Percentiles rank a stretch among this genome's conserved stretches.
Conservation (phyloP, 1,139 yeast genomes). For the Geotrichum aggregatum region DNA sequence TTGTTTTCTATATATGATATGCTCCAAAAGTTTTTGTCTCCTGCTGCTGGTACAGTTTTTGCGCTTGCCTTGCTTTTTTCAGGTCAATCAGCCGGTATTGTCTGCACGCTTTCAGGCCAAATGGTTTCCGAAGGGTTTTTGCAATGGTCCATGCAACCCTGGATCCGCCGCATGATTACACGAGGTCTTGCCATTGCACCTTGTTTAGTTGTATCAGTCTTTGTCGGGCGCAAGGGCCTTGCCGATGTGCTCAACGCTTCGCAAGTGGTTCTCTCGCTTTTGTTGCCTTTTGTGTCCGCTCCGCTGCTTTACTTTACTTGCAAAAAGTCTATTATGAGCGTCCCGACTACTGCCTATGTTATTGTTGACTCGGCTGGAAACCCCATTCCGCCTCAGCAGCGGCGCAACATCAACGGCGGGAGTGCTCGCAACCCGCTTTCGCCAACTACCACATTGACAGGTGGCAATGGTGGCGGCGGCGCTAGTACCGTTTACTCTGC, state of each 20-base stretch:
- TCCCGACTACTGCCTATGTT: constrained; percentile 35
- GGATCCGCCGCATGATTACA: constrained; percentile 70
- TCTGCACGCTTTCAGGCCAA: constrained; percentile 84
- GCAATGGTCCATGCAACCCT: constrained; percentile 69
- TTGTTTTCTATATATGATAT: constrained; percentile 64
- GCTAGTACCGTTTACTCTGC: not conserved
- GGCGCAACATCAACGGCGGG: too few species aligned
- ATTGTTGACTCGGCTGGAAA: constrained; percentile 7
- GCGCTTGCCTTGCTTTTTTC: constrained; percentile 70
- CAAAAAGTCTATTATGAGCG: constrained; percentile 71
- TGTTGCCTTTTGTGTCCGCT: constrained; percentile 85
- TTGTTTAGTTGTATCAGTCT: constrained; percentile 52
- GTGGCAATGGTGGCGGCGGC: not conserved
- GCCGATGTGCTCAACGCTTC: constrained; percentile 56
- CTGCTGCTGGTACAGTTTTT: constrained; percentile 71
- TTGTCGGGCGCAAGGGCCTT: constrained; percentile 63
- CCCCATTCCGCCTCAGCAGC: not conserved
- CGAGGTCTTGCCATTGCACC: constrained; percentile 70
- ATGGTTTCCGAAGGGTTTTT: constrained; percentile 81
- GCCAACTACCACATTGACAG: constrained; percentile 16
- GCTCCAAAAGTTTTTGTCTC: constrained; percentile 54
- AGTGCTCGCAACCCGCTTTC: constrained; percentile 7
- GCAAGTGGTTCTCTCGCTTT: constrained; percentile 80
- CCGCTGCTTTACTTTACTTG: constrained; percentile 85
- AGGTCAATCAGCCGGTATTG: constrained; percentile 82